Evolutionary conservation across 2,329 filamentous ascomycete species (phyloP).

Genomic region (Fusarium scirpi): DNA sequence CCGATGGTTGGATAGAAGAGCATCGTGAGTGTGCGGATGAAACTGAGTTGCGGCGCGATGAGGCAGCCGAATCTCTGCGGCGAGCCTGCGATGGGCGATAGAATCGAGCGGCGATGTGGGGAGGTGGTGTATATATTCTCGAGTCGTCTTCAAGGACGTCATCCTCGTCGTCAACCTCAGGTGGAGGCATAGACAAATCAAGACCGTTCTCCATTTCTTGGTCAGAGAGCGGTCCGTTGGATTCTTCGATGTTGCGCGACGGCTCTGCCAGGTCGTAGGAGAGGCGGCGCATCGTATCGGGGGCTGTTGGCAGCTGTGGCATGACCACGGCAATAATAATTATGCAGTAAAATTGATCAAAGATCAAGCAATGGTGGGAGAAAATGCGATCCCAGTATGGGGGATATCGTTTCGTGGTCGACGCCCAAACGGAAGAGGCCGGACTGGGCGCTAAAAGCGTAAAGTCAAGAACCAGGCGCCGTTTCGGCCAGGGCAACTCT

Average conservation of each 20-base stretch:
- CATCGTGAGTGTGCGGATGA: conserved; percentile 80
- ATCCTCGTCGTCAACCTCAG: conserved; percentile 52
- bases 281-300: conserved; percentile 57
- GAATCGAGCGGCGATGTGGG: conserved; percentile 83
- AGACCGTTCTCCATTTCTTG: conserved; percentile 51
- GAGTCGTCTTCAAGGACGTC: conserved; percentile 51
- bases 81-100: conserved; percentile 75
- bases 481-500: conserved; percentile 26
- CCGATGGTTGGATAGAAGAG: conserved; percentile 67
- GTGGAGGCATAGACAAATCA: conserved; percentile 55
- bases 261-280: conserved; percentile 58
- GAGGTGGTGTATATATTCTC: conserved; percentile 71
- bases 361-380: conserved; percentile 8
- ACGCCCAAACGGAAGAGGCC: conserved; percentile 18
- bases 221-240: conserved; percentile 48
- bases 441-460: conserved; percentile 22
- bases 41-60: conserved; percentile 82
- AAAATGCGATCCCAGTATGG: conserved; percentile 9
- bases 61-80: conserved; percentile 80
- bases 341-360: background rate
- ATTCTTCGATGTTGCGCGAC: conserved; percentile 56
- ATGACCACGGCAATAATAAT: conserved; percentile 14
- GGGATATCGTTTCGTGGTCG: conserved; percentile 11
- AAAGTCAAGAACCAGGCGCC: conserved; percentile 12
- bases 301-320: conserved; percentile 36